Conservation (phyloP, 2,329 filamentous ascomycete species). For the Penicillium vulpinum region DNA sequence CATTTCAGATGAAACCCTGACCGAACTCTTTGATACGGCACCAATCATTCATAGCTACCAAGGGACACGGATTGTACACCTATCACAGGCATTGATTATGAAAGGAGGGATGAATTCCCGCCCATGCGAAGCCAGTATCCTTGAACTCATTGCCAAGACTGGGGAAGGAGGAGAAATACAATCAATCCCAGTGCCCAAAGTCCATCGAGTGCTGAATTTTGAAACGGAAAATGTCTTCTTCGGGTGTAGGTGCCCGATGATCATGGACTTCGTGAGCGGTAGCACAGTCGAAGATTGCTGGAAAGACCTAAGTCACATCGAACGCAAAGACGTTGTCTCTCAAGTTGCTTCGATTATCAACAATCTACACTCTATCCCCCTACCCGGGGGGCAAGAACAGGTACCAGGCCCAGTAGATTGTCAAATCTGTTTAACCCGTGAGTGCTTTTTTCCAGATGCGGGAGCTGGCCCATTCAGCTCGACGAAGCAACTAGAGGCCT, state of each 20-base stretch:
- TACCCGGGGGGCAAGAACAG: conserved; percentile 7
- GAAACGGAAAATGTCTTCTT: conserved; percentile 4
- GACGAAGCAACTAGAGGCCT: conserved; percentile 10
- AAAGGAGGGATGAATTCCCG: conserved; percentile 13
- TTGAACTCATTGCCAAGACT: background rate
- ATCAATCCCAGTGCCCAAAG: conserved; percentile 13
- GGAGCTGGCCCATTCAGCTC: conserved; percentile 18
- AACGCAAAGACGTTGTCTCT: conserved; percentile 14
- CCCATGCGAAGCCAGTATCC: conserved; percentile 18
- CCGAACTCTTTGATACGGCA: conserved; percentile 15
- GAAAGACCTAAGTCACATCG: conserved; percentile 9
- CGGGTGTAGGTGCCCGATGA: conserved; percentile 14
- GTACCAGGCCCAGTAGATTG: conserved; percentile 15
- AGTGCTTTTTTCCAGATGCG: conserved; percentile 14
- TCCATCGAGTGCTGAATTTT: conserved; percentile 15
- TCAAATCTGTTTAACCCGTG: conserved; percentile 11
- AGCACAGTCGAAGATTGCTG: conserved; percentile 15
- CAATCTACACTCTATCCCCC: conserved; percentile 13
- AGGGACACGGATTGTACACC: conserved; percentile 18
- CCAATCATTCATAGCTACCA: conserved; percentile 13
- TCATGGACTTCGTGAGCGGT: conserved; percentile 17
- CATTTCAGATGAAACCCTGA: conserved; percentile 17
- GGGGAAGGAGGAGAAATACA: background rate
- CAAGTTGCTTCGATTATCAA: conserved; percentile 19
- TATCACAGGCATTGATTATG: conserved; percentile 17